Base-by-base conservation (phyloP, 2,329 filamentous ascomycete species). In the Podosphaera leucotricha region DNA sequence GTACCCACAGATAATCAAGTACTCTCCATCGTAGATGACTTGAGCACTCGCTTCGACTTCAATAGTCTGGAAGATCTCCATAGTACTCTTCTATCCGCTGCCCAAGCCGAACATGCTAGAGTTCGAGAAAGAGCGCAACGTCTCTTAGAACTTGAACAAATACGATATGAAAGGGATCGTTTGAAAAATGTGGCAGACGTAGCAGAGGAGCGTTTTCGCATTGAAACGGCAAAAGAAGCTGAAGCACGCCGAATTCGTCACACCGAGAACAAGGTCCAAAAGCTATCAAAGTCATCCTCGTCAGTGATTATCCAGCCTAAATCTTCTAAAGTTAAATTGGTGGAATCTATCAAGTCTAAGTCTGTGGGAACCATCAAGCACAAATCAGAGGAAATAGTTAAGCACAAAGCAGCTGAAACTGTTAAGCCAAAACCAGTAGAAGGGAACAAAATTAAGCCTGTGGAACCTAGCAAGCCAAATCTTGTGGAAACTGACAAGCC, bases 61-160 rank as follows among this genome's bases (percentile, higher is more conserved):
- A 43, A 49, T 22, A 53, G 53, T 30, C 41, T 44, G 15, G 49
- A 53, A 37, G 48, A 52, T 16, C 42, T 54, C 5, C 54, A 56
- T 44, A 41, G 46, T 36, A 70, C 75, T 51, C 77, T 78, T 13
- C 67, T 87, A 15, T 71, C 70, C 39, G 69, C 70, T 40, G 77
- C 77, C 3, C 72, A 72, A 41, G 65, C 66, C 13, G 71, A 78
- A 54, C 80, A 85, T 57, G 71, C 80, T 33, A 67, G 71, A 22
- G 69, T 87, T 10, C 67, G 68, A 22, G 60, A 66, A 44, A 60
- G 60, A 24, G 70, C 70, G 6, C 19, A 39, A 21, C 38, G 38
- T 20, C 20, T 36, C 8, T 21, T 47, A 28, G 38, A 42, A n/a
- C 26, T 43, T 4, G 38, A 44, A 18, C 16, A 26, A 8, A 42